phyloP scores from a whole-genome alignment of 768 basidiomycete species.

The Suillus clintonianus region DNA sequence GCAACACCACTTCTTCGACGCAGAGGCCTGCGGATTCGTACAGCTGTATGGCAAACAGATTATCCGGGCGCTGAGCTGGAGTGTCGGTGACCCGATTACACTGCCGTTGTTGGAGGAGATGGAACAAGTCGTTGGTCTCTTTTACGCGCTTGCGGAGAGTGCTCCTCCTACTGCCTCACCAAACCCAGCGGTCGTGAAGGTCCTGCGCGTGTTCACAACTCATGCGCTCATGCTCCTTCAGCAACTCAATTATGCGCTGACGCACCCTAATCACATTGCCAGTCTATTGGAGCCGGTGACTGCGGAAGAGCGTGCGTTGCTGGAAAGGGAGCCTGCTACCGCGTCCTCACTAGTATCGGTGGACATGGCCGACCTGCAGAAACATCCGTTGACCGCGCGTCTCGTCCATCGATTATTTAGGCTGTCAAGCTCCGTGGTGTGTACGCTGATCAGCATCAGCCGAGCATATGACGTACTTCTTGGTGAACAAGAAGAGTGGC shows the following conservation, averaged over 20 bases:
- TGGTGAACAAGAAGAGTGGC: slow-evolving; percentile 71
- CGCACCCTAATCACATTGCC: slow-evolving; percentile 87
- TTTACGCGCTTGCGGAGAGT: slow-evolving; percentile 70
- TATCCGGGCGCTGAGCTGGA: slow-evolving; percentile 77
- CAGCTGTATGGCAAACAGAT: slow-evolving; percentile 86
- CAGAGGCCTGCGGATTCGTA: slow-evolving; percentile 83
- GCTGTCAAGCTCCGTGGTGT: slow-evolving; percentile 68
- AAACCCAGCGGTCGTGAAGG: slow-evolving; percentile 55
- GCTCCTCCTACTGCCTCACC: slow-evolving; percentile 16
- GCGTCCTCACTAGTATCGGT: slow-evolving; percentile 38
- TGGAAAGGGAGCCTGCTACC: slow-evolving; percentile 60
- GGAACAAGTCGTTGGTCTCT: slow-evolving; percentile 76
- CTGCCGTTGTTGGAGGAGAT: slow-evolving; percentile 80
- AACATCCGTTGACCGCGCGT: slow-evolving; percentile 70
- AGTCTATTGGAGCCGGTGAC: slow-evolving; percentile 81
- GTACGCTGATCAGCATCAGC: slow-evolving; percentile 70
- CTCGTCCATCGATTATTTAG: slow-evolving; percentile 73
- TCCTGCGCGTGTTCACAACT: slow-evolving; percentile 67
- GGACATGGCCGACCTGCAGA: slow-evolving; percentile 59
- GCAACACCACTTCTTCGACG: slow-evolving; percentile 77
- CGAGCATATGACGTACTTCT: slow-evolving; percentile 68
- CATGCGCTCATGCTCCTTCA: slow-evolving; percentile 77
- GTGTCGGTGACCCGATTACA: slow-evolving; percentile 75
- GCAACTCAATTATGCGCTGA: slow-evolving; percentile 86
- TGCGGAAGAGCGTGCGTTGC: slow-evolving; percentile 64